Percentiles rank a stretch among this genome's conserved stretches.
Conservation (phyloP, 1,284 basidiomycete species). For the Gymnopus androsaceus region DNA sequence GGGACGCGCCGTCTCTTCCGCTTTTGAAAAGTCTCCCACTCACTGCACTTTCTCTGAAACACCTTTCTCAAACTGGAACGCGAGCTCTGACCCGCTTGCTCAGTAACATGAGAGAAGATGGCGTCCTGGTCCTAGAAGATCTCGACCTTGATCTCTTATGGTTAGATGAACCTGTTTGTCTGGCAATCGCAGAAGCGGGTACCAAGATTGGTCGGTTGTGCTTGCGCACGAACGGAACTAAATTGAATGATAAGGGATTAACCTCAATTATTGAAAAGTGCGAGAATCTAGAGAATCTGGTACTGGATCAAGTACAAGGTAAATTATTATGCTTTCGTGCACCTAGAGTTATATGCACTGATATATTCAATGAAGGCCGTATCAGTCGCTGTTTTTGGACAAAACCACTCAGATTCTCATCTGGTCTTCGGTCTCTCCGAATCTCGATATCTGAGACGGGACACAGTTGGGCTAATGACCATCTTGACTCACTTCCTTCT, state of each 20-base stretch:
- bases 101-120: constrained; percentile 27
- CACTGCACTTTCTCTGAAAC: constrained; percentile 32
- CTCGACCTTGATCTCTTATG: constrained; percentile 38
- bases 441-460: constrained; percentile 34
- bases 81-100: constrained; percentile 31
- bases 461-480: constrained; percentile 40
- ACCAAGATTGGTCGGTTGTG: constrained; percentile 29
- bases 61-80: constrained; percentile 37
- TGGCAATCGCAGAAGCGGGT: constrained; percentile 33
- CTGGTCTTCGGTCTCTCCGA: constrained; percentile 27
- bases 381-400: constrained; percentile 37
- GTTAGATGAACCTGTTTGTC: constrained; percentile 39
- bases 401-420: constrained; percentile 29
- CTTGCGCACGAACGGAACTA: constrained; percentile 37
- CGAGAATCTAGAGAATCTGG: constrained; percentile 33
- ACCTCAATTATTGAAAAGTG: constrained; percentile 34
- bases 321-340: not conserved
- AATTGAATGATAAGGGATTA: constrained; percentile 37
- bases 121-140: constrained; percentile 30
- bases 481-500: constrained; percentile 34
- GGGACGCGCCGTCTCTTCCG: constrained; percentile 38
- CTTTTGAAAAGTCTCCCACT: constrained; percentile 30
- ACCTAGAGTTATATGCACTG: not conserved
- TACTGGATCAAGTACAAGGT: constrained; percentile 40
- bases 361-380: constrained; percentile 28